Percentiles rank a stretch among this genome's conserved stretches.
These are phyloP conservation scores for Lotus japonicus DNA, from an alignment of 306 rosid genomes.

Conservation along the genomic window DNA sequence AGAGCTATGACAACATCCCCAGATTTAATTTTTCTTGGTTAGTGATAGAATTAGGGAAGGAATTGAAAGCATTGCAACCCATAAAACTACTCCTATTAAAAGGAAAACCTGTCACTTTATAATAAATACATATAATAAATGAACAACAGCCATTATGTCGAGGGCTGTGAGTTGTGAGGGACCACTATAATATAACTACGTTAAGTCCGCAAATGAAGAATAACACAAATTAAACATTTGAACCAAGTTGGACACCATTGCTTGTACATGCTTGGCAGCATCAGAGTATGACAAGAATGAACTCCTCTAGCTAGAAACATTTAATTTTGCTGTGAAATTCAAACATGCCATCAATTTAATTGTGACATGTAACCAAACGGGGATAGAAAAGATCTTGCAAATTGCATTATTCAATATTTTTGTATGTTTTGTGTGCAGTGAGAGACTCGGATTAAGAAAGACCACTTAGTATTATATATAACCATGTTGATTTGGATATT, in stretches of 20 bases:
- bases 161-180: not conserved
- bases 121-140: too few relatives aligned
- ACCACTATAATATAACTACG: not conserved
- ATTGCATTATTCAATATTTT: not conserved
- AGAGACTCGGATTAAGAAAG: too few relatives aligned
- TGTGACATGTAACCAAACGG: slow-evolving; percentile 9
- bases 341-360: not conserved
- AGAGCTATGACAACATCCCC: too few relatives aligned
- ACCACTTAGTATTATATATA: too few relatives aligned
- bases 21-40: too few relatives aligned
- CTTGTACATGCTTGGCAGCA: not conserved
- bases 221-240: not conserved
- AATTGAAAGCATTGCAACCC: too few relatives aligned
- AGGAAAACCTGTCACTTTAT: too few relatives aligned
- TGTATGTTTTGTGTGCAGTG: too few relatives aligned
- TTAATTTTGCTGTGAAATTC: not conserved
- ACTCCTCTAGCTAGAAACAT: not conserved
- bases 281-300: not conserved
- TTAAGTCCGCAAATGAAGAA: too few relatives aligned
- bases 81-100: too few relatives aligned
- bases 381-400: not conserved
- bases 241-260: not conserved
- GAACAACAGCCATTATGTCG: not conserved
- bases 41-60: too few relatives aligned
- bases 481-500: not conserved